Evolutionary conservation across 768 basidiomycete species (phyloP).

Genomic region (Pisolithus microcarpus): DNA sequence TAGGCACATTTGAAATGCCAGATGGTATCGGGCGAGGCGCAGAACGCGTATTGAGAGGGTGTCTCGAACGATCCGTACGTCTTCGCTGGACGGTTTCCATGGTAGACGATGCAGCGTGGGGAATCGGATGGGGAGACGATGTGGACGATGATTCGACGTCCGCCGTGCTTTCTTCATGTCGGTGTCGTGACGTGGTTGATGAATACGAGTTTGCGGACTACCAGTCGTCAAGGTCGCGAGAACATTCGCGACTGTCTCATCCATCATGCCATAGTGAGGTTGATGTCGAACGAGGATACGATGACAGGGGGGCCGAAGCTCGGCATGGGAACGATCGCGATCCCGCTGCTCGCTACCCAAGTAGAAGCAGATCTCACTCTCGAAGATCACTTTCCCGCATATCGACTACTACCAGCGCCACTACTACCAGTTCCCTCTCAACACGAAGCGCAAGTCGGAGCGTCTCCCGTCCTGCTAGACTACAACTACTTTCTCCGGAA

Average conservation of each 20-base stretch:
- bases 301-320: conserved; percentile 20
- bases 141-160: conserved; percentile 23
- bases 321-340: conserved; percentile 18
- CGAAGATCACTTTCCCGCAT: conserved; percentile 46
- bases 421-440: conserved; percentile 25
- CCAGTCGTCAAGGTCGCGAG: conserved; percentile 12
- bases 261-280: too few relatives aligned
- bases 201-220: conserved; percentile 23
- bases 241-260: conserved; percentile 26
- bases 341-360: conserved; percentile 17
- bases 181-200: conserved; percentile 10
- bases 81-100: conserved; percentile 74
- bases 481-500: conserved; percentile 18
- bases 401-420: conserved; percentile 32
- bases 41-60: conserved; percentile 69
- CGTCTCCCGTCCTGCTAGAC: conserved; percentile 31
- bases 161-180: conserved; percentile 13
- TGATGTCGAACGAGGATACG: conserved; percentile 11
- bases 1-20: conserved; percentile 61
- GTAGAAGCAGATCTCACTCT: conserved; percentile 10
- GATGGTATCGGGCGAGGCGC: conserved; percentile 51
- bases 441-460: conserved; percentile 35
- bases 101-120: conserved; percentile 78
- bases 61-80: conserved; percentile 56
- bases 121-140: conserved; percentile 60